Evolutionary conservation across 305 asterid genomes (phyloP).

Genomic region (Rubia occidens): DNA sequence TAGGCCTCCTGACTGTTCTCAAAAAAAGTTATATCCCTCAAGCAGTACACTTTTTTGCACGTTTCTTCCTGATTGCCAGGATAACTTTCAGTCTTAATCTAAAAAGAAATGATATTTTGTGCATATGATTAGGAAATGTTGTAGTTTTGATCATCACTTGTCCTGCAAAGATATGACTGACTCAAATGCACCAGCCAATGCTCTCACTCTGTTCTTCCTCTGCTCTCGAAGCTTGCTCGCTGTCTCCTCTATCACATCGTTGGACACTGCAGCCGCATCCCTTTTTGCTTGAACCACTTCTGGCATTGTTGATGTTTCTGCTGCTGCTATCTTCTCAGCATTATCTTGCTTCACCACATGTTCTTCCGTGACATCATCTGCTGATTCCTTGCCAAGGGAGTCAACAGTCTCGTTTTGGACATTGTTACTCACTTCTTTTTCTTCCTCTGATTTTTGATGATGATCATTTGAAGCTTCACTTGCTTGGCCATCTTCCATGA

Average conservation of each 20-base stretch:
- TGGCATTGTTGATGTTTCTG: conserved; percentile 17
- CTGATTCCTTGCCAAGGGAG: background rate
- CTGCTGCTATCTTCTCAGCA: conserved; percentile 1
- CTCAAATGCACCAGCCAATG: conserved; percentile 77
- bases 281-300: conserved; percentile 31
- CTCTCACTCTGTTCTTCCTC: conserved; percentile 59
- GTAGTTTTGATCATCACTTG: conserved; percentile 8
- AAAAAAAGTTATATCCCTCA: background rate
- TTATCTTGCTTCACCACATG: conserved; percentile 12
- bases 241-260: conserved; percentile 61
- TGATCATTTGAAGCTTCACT: background rate
- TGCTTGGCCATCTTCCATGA: conserved; percentile 14
- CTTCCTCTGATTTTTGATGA: conserved; percentile 3
- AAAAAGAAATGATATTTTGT: background rate
- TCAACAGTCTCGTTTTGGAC: conserved; percentile 8
- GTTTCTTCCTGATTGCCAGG: background rate
- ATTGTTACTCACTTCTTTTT: background rate
- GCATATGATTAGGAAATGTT: background rate
- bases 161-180: conserved; percentile 58
- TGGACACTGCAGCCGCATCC: conserved; percentile 37
- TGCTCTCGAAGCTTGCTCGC: conserved; percentile 57
- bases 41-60: background rate
- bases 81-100: background rate
- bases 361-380: conserved; percentile 10
- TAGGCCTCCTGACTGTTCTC: background rate